A percentile compares a stretch with the other conserved stretches of the same genome.
Evolutionary conservation across 2,329 filamentous ascomycete species (phyloP).

Genomic region (Phyllosticta capitalensis): DNA sequence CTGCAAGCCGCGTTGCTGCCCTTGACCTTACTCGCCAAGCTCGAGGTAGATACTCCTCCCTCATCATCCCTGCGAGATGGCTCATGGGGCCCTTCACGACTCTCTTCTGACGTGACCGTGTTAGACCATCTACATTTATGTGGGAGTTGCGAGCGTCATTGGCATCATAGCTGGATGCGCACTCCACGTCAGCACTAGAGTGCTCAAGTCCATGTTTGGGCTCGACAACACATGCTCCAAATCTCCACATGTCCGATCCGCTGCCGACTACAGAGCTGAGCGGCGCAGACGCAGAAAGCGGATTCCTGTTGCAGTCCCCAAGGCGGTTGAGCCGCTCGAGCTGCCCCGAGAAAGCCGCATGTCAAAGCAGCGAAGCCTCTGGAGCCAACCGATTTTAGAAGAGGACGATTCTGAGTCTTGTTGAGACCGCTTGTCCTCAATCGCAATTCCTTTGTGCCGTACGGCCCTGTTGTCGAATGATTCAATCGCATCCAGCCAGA

Average conservation of each 20-base stretch:
- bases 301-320: neutral
- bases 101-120: neutral
- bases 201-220: conserved; percentile 27
- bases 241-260: conserved; percentile 8
- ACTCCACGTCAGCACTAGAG: conserved; percentile 47
- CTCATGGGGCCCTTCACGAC: neutral
- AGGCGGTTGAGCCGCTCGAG: conserved; percentile 16
- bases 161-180: conserved; percentile 55
- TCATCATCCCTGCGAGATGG: neutral
- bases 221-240: neutral
- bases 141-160: conserved; percentile 57
- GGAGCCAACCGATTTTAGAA: conserved; percentile 61
- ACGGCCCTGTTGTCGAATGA: no score
- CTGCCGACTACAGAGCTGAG: conserved; percentile 21
- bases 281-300: conserved; percentile 19
- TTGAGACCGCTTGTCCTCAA: neutral
- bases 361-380: conserved; percentile 37
- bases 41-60: conserved; percentile 40
- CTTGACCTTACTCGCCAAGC: conserved; percentile 40
- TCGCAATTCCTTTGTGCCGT: no score
- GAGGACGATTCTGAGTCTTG: conserved; percentile 52
- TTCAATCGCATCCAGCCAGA: no score
- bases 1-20: conserved; percentile 38
- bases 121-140: conserved; percentile 44
- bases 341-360: conserved; percentile 13